phyloP scores from a whole-genome alignment of 768 basidiomycete genomes.

The Candolleomyces efflorescens region DNA sequence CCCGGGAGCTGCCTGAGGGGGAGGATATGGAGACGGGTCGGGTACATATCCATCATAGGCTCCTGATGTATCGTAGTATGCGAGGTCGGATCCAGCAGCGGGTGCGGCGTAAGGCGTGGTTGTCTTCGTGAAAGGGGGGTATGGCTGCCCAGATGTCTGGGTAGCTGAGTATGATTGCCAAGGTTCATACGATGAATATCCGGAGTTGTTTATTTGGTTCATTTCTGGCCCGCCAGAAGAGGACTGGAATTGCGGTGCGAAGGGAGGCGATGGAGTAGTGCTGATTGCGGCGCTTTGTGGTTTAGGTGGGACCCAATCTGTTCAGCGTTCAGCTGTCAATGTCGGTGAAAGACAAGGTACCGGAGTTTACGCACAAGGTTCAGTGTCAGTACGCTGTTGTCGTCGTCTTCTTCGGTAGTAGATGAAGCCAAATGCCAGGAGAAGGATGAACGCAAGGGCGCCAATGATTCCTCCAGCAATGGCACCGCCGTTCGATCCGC shows the following conservation, averaged over 20 bases:
- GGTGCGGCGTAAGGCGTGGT: not conserved
- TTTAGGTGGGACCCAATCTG: too few relatives aligned
- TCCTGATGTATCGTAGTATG: not conserved
- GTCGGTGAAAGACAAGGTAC: too few relatives aligned
- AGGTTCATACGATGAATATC: not conserved
- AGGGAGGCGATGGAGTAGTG: not conserved
- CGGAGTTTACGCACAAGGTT: too few relatives aligned
- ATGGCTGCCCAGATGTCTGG: not conserved
- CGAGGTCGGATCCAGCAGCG: not conserved
- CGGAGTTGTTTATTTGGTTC: not conserved
- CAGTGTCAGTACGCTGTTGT: not conserved
- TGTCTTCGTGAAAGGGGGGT: not conserved
- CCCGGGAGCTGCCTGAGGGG: not conserved
- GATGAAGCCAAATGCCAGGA: not conserved
- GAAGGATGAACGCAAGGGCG: not conserved
- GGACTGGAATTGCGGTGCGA: constrained; percentile 1
- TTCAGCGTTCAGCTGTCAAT: too few relatives aligned
- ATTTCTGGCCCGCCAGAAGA: not conserved
- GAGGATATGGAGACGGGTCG: not conserved
- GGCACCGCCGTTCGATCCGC: not conserved
- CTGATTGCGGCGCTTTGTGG: not conserved
- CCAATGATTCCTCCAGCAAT: constrained; percentile 9
- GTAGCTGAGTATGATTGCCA: not conserved
- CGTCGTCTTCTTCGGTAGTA: not conserved
- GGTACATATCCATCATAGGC: not conserved